Conservation (phyloP, 768 basidiomycete species). For the Lentinula edodes region DNA sequence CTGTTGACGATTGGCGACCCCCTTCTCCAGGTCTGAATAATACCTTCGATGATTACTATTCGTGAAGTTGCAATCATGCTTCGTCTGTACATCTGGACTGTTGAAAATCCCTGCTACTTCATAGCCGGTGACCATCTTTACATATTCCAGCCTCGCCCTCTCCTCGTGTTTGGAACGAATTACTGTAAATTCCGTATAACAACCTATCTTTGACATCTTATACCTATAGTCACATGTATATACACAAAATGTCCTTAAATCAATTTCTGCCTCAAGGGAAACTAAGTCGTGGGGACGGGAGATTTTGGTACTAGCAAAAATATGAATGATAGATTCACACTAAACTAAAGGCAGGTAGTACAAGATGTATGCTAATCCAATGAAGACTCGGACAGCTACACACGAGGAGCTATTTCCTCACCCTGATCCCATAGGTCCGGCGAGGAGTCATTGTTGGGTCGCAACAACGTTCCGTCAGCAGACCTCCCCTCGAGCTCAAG, state of each 20-base stretch:
- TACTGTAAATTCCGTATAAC: too few relatives aligned
- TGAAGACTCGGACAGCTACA: background rate
- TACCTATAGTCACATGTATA: too few relatives aligned
- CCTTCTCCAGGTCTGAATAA: constrained; percentile 24
- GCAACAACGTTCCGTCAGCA: background rate
- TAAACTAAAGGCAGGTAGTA: too few relatives aligned
- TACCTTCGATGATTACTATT: background rate
- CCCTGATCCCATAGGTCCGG: background rate
- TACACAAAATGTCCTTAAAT: too few relatives aligned
- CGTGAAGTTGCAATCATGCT: background rate
- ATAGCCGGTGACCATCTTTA: background rate
- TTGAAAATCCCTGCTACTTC: background rate
- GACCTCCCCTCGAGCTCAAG: background rate
- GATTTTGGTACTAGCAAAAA: too few relatives aligned
- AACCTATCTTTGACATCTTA: too few relatives aligned
- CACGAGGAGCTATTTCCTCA: background rate
- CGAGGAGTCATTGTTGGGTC: background rate
- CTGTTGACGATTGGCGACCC: constrained; percentile 43
- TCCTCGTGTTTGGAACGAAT: background rate
- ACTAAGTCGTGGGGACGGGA: too few relatives aligned
- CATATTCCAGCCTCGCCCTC: background rate
- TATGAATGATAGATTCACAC: too few relatives aligned
- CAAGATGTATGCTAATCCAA: too few relatives aligned
- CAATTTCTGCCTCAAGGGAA: too few relatives aligned
- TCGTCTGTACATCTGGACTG: background rate